phyloP scores from a whole-genome alignment of 495 filamentous ascomycete genomes.

The Xylaria longipes region DNA sequence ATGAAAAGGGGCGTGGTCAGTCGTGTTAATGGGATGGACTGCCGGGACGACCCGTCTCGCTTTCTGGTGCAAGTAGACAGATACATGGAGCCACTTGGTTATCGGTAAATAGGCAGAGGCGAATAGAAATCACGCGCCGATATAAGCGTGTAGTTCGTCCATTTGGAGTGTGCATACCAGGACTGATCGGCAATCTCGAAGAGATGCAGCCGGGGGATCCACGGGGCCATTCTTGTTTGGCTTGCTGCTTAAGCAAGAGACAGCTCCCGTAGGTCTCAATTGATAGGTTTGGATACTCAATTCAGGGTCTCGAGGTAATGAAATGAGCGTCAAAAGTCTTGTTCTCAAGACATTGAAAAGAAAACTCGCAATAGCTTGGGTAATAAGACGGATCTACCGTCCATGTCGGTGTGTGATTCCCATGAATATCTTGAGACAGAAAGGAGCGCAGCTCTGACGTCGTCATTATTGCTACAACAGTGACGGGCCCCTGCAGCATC shows the following conservation, averaged over 20 bases:
- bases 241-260: slow-evolving; percentile 3
- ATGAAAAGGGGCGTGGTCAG: slow-evolving; percentile 12
- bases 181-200: slow-evolving; percentile 62
- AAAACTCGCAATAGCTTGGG: not conserved
- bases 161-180: slow-evolving; percentile 47
- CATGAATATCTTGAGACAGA: not conserved
- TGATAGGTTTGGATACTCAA: not conserved
- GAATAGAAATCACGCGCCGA: not conserved
- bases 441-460: slow-evolving; percentile 11
- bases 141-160: not conserved
- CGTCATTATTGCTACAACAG: slow-evolving; percentile 3
- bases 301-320: not conserved
- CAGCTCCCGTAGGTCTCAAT: not conserved
- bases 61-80: not conserved
- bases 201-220: slow-evolving; percentile 60
- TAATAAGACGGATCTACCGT: slow-evolving; percentile 4
- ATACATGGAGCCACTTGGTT: not conserved
- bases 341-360: not conserved
- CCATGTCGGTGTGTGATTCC: not conserved
- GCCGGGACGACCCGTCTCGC: slow-evolving; percentile 7
- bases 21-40: not conserved
- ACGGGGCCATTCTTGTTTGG: slow-evolving; percentile 50
- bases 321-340: not conserved
- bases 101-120: not conserved
- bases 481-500: slow-evolving; percentile 8